These are phyloP conservation scores for Tylopilus sp. DNA, from an alignment of 1,284 basidiomycete genomes.

Conservation along the genomic window DNA sequence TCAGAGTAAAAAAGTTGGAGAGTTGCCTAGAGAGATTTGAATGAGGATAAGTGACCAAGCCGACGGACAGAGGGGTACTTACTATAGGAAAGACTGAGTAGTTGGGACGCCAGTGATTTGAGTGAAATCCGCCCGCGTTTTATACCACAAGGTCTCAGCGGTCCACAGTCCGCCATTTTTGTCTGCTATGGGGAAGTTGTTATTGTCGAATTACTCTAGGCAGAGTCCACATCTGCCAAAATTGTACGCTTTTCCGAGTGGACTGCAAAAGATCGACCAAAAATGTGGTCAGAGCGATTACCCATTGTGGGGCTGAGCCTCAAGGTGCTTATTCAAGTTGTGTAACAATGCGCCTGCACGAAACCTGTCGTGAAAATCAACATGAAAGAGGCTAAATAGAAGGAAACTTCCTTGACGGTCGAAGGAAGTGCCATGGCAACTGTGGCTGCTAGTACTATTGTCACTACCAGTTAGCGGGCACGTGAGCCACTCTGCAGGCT, in stretches of 20 bases:
- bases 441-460: too few relatives aligned
- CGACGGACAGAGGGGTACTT: background rate
- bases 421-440: background rate
- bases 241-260: background rate
- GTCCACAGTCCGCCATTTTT: slow-evolving; percentile 19
- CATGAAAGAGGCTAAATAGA: background rate
- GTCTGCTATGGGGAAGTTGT: slow-evolving; percentile 18
- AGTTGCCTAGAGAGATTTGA: background rate
- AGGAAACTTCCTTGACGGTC: background rate
- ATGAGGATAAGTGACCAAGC: background rate
- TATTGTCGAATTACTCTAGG: slow-evolving; percentile 26
- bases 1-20: background rate
- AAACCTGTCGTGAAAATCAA: slow-evolving; percentile 8
- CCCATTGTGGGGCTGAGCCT: background rate
- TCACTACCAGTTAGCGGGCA: too few relatives aligned
- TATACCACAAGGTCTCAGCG: slow-evolving; percentile 25
- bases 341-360: slow-evolving; percentile 11
- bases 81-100: background rate
- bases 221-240: slow-evolving; percentile 20
- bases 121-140: slow-evolving; percentile 9
- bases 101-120: slow-evolving; percentile 1
- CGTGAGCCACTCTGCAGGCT: too few relatives aligned
- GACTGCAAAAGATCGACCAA: slow-evolving; percentile 6
- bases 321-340: too few relatives aligned
- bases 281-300: background rate